Evolutionary conservation across 768 basidiomycete genomes (phyloP), one percentile per base, ranked within the genome.

Genomic region (Lentinula raphanica): DNA sequence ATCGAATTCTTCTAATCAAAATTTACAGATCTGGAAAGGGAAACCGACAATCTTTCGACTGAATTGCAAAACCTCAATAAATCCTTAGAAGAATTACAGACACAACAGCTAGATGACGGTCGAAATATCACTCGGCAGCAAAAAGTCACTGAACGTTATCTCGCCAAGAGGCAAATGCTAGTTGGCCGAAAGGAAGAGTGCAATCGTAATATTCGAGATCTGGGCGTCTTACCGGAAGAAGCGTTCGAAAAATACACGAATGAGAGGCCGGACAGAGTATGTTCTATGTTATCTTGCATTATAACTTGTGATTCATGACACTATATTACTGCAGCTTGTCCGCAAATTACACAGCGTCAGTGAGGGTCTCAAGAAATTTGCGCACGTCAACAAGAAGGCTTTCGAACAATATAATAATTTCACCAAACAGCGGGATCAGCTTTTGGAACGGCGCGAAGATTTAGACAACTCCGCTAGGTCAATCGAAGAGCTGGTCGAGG

Each of bases 311-410:
- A 65, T 32, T n/a, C 15, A 29, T 38, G 7, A n/a, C n/a, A n/a
- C 58, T 49, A 7, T 29, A 11, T 53, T 60, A n/a, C 19, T 6
- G 65, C 32, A 99, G 96, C 79, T 99, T 45, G 85, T 95, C 66
- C 96, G 94, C 74, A 90, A 90, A 62, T 79, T 99, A n/a, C 94
- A 96, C 63, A 78, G 81, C 13, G 87, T 94, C 60, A 97, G 98
- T 67, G 95, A 98, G 67, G 83, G 85, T 27, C 76, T 99, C 64
- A 96, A 97, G 71, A 96, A 94, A 70, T 99, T 95, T 66, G 92
- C 94, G 0, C 94, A 98, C 68, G 96, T 98, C 61, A 99, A 99
- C 79, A 99, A 99, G 79, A 98, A 98, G 68, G 97, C 96, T 1
- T 96, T 96, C 68, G 97, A 99, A 69, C 96, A 98, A 70, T 98